These are phyloP conservation scores for Didymosphaeria variabile DNA, from an alignment of 2,329 filamentous ascomycete species.

Conservation along the genomic window DNA sequence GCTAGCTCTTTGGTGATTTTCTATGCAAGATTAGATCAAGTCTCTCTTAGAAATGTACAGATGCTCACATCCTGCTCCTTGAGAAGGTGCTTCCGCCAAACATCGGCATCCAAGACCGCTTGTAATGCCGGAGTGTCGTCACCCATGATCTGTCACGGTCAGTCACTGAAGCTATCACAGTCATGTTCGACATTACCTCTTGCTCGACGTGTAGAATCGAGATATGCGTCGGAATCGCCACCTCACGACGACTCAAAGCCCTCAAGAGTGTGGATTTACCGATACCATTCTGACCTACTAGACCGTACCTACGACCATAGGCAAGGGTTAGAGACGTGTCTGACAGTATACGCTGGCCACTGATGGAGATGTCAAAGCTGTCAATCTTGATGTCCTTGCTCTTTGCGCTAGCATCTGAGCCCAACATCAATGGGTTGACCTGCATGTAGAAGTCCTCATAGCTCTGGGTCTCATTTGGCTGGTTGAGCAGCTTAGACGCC, in stretches of 20 bases:
- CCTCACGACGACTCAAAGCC: conserved; percentile 89
- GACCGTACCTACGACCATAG: conserved; percentile 92
- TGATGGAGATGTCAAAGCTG: conserved; percentile 92
- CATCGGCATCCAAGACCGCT: conserved; percentile 94
- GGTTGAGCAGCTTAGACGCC: conserved; percentile 86
- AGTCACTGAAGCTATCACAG: conserved; percentile 18
- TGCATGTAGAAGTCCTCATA: conserved; percentile 99
- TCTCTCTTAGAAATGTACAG: not conserved
- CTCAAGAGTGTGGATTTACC: conserved; percentile 85
- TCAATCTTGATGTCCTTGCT: conserved; percentile 99
- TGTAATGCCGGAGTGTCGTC: conserved; percentile 96
- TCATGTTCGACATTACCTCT: conserved; percentile 67
- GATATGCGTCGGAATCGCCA: conserved; percentile 94
- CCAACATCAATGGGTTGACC: conserved; percentile 94
- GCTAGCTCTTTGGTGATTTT: conserved; percentile 81
- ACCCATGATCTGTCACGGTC: conserved; percentile 74
- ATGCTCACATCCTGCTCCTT: conserved; percentile 80
- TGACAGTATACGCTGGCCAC: conserved; percentile 85
- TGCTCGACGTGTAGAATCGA: conserved; percentile 99
- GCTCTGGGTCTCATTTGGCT: conserved; percentile 82
- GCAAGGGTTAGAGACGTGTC: conserved; percentile 91
- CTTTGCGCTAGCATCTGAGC: conserved; percentile 73
- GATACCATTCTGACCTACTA: conserved; percentile 99
- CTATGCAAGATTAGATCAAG: conserved; percentile 40
- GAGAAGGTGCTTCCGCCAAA: conserved; percentile 96